These are phyloP conservation scores for Leersia perrieri DNA, from an alignment of 176 grass and related monocot species.

Conservation along the genomic window DNA sequence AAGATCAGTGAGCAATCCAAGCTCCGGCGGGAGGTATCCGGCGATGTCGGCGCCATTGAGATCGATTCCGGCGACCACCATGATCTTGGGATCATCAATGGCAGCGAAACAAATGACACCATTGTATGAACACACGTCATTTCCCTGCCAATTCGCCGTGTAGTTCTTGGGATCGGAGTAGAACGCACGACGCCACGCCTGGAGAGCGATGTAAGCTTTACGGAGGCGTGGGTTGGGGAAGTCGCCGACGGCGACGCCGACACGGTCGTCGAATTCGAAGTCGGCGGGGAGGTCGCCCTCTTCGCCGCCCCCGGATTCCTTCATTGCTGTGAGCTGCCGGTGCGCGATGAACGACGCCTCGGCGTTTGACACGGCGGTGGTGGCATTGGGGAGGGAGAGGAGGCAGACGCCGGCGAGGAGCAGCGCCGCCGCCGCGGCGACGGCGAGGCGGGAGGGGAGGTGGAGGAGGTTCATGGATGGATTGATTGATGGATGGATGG, in stretches of 20 bases:
- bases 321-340: conserved; percentile 48
- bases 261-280: conserved; percentile 48
- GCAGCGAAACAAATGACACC: conserved; percentile 37
- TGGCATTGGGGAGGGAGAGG: not conserved
- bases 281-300: conserved; percentile 19
- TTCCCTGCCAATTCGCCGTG: conserved; percentile 44
- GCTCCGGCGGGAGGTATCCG: conserved; percentile 42
- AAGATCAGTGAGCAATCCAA: conserved; percentile 40
- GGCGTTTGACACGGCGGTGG: conserved; percentile 8
- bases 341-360: conserved; percentile 47
- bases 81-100: conserved; percentile 18
- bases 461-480: conserved; percentile 23
- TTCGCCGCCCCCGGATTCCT: conserved; percentile 1
- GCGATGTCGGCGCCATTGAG: conserved; percentile 57
- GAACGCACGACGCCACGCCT: conserved; percentile 57
- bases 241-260: not conserved
- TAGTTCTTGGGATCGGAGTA: conserved; percentile 57
- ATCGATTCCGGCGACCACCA: conserved; percentile 40
- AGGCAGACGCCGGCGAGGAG: not conserved
- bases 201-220: conserved; percentile 50
- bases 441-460: conserved; percentile 7
- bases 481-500: no score
- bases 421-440: no score
- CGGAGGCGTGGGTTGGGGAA: conserved; percentile 46
- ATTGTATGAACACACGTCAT: conserved; percentile 52